Evolutionary conservation across 805 yeast genomes (phyloP), one percentile per base, ranked within the genome.

Genomic region (Soucietia sequanensis): DNA sequence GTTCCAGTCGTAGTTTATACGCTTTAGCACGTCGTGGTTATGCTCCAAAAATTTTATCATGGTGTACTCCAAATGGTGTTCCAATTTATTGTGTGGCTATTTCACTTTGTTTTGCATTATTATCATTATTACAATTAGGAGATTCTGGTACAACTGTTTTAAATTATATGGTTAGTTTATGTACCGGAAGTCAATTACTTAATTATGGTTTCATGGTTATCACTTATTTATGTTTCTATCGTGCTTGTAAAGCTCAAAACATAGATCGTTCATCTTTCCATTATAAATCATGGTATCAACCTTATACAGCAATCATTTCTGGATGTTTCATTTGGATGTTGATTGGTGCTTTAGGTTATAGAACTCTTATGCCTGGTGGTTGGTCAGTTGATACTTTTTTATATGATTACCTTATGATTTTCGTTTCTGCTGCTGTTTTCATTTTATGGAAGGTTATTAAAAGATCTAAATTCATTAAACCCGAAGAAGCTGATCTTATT

Each of bases 361-460:
- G 73, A 2, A 84, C 80, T 2, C 85, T 87, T 58, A 55, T 80
- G 29, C 80, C 80, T 10, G 86, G 84, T 5, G 52, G 63, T 35
- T 86, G 91, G 89, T 56, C 68, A 13, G 69, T 71, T 13, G 68
- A 78, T 38, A 62, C 68, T 6, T 87, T 87, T 60, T 64, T 85
- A 46, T 84, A 78, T 59, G 75, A 75, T 49, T 87, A 87, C 51
- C 65, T 87, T 39, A 81, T 84, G 81, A 70, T 86, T 9, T 84
- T 85, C 39, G 58, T 68, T 13, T 43, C 56, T 4, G 34, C 58
- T 26, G 64, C 50, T 5, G 53, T 60, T n/a, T 61, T 43, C 42
- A 35, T 52, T 14, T 42, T 56, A 32, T 68, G 71, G 70, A 66
- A 68, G 33, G 15, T 67, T 5, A 28, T 54, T 32, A 66, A 59